Percentiles rank a stretch among this genome's conserved stretches.
Conservation (phyloP, 176 grass and related monocot genomes). For the Zizania latifolia region DNA sequence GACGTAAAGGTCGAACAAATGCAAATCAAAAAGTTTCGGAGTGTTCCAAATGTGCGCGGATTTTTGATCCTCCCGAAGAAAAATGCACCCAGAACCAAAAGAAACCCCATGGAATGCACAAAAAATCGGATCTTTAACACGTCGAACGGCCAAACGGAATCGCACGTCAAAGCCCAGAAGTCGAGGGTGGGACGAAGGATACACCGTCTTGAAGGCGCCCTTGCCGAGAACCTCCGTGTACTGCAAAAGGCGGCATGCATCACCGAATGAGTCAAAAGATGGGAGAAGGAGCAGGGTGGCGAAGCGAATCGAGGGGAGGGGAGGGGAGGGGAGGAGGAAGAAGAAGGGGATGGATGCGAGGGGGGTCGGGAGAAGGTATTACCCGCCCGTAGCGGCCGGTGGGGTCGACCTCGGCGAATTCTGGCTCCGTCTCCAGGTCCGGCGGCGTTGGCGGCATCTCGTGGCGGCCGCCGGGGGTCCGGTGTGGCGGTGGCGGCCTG, state of each 20-base stretch:
- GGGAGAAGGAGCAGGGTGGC: not conserved
- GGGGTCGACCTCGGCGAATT: too few species aligned
- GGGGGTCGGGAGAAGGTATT: not conserved
- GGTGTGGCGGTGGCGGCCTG: not conserved
- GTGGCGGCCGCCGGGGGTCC: not conserved
- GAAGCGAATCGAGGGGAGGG: not conserved
- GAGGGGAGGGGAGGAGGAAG: not conserved
- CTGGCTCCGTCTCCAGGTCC: too few species aligned
- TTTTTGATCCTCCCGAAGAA: not conserved
- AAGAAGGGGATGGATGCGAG: too few species aligned
- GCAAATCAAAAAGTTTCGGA: not conserved
- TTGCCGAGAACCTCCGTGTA: conserved; percentile 69
- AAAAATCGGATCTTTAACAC: conserved; percentile 15
- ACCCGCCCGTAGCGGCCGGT: conserved; percentile 71
- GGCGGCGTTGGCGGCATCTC: conserved; percentile 35
- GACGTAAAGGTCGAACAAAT: not conserved
- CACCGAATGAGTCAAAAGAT: not conserved
- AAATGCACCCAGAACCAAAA: not conserved
- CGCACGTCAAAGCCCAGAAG: not conserved
- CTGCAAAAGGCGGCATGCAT: conserved; percentile 30
- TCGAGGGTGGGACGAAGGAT: conserved; percentile 30
- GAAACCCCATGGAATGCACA: not conserved
- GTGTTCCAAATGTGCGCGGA: not conserved
- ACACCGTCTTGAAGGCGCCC: conserved; percentile 82
- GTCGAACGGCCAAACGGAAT: not conserved